A percentile compares a stretch with the other conserved stretches of the same genome.
Evolutionary conservation across 202 grass and related monocot species (phyloP).

Genomic region (Setaria viridis): DNA sequence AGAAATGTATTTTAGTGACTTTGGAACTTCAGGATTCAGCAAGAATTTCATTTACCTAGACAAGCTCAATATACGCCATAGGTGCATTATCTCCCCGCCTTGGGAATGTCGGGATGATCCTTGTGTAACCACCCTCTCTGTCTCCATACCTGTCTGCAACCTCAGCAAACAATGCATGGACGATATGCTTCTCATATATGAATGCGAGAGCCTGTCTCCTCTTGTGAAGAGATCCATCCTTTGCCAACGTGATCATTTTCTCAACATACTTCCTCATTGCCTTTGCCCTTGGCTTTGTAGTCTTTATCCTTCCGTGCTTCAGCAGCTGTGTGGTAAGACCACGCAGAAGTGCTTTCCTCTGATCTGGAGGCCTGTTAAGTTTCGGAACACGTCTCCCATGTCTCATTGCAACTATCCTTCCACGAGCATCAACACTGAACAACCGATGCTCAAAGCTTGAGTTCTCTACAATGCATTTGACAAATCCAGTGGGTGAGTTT

Average conservation of each 20-base stretch:
- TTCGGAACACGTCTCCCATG: slow-evolving; percentile 81
- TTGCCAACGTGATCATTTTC: slow-evolving; percentile 90
- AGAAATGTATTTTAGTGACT: neutral
- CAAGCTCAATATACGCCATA: slow-evolving; percentile 95
- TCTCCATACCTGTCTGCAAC: slow-evolving; percentile 83
- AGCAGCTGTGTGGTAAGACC: slow-evolving; percentile 84
- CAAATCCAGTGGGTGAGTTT: neutral
- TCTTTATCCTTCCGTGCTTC: slow-evolving; percentile 92
- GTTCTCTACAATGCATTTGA: slow-evolving; percentile 38
- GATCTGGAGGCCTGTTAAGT: slow-evolving; percentile 84
- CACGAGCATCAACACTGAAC: slow-evolving; percentile 43
- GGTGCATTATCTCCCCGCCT: slow-evolving; percentile 92
- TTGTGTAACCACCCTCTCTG: slow-evolving; percentile 86
- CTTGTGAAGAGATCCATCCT: slow-evolving; percentile 94
- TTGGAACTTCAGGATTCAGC: slow-evolving; percentile 8
- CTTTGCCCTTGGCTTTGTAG: slow-evolving; percentile 78
- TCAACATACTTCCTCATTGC: slow-evolving; percentile 89
- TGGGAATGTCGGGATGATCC: slow-evolving; percentile 81
- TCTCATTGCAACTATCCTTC: slow-evolving; percentile 76
- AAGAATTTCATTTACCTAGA: slow-evolving; percentile 60
- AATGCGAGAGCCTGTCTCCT: slow-evolving; percentile 86
- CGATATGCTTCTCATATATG: slow-evolving; percentile 91
- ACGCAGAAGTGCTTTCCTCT: slow-evolving; percentile 78
- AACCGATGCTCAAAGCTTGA: slow-evolving; percentile 57
- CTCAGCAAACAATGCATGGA: slow-evolving; percentile 87